Evolutionary conservation across 306 rosid genomes (phyloP).

Genomic region (Neltuma alba): DNA sequence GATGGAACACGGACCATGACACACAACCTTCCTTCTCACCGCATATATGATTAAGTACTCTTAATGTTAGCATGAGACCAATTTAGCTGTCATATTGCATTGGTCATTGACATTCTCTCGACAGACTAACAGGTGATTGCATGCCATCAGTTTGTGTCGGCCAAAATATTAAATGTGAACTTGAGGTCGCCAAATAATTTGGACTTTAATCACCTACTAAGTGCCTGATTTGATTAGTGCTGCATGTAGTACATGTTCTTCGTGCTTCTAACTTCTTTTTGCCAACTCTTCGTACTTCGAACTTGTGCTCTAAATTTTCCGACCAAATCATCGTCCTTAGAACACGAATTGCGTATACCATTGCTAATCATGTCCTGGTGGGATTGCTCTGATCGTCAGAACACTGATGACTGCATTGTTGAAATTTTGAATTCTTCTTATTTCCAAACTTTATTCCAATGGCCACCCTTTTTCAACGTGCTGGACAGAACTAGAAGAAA

Average conservation of each 20-base stretch:
- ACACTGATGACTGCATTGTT: constrained; percentile 32
- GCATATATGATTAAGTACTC: too few relatives aligned
- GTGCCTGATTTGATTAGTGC: not conserved
- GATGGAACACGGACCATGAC: not conserved
- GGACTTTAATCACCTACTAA: not conserved
- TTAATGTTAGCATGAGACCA: not conserved
- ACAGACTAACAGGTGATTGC: not conserved
- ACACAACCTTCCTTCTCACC: not conserved
- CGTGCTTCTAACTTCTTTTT: not conserved
- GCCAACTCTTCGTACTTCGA: too few relatives aligned
- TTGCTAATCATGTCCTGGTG: not conserved
- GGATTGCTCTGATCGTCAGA: constrained; percentile 7
- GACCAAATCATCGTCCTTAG: not conserved
- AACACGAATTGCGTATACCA: not conserved
- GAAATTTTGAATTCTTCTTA: constrained; percentile 23
- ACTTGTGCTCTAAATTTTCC: not conserved
- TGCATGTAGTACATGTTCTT: not conserved
- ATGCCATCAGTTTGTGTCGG: not conserved
- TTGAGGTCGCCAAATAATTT: not conserved
- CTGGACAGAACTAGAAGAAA: constrained; percentile 18
- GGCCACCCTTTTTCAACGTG: not conserved
- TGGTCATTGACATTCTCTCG: not conserved
- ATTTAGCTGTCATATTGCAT: not conserved
- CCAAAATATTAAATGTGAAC: not conserved
- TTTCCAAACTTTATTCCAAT: constrained; percentile 25